Conservation (phyloP, 441 rosid genomes). For the Hura crepitans region DNA sequence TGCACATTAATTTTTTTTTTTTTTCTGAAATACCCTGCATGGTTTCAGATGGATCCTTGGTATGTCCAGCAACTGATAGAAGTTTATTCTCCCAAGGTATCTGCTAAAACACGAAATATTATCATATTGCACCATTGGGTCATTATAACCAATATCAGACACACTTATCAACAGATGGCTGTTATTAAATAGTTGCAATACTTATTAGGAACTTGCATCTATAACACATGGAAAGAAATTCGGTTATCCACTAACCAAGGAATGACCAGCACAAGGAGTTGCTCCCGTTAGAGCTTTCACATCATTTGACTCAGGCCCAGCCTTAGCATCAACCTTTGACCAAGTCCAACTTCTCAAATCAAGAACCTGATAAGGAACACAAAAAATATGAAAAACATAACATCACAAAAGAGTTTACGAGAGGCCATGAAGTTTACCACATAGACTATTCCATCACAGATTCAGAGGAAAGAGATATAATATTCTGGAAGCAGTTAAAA, state of each 20-base stretch:
- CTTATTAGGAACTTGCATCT: slow-evolving; percentile 17
- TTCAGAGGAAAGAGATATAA: background rate
- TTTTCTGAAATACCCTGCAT: slow-evolving; percentile 56
- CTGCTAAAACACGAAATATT: slow-evolving; percentile 36
- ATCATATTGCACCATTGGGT: slow-evolving; percentile 18
- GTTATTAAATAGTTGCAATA: slow-evolving; percentile 18
- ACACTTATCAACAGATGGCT: slow-evolving; percentile 23
- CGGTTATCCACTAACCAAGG: slow-evolving; percentile 60
- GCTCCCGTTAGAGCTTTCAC: slow-evolving; percentile 39
- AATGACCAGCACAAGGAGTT: slow-evolving; percentile 91
- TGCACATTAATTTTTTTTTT: slow-evolving; percentile 11
- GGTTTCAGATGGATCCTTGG: slow-evolving; percentile 83
- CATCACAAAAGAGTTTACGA: background rate
- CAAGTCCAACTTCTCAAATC: slow-evolving; percentile 96
- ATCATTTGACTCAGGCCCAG: slow-evolving; percentile 50
- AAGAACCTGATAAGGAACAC: slow-evolving; percentile 48
- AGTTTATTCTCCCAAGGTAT: slow-evolving; percentile 92
- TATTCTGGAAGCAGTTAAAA: background rate
- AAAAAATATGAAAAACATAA: background rate
- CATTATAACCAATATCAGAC: slow-evolving; percentile 16
- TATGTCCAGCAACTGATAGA: slow-evolving; percentile 90
- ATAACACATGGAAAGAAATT: slow-evolving; percentile 21
- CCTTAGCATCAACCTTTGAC: slow-evolving; percentile 79
- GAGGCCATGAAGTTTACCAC: background rate
- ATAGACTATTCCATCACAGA: background rate